Conservation (phyloP, 768 basidiomycete species). For the Mycena crocata region DNA sequence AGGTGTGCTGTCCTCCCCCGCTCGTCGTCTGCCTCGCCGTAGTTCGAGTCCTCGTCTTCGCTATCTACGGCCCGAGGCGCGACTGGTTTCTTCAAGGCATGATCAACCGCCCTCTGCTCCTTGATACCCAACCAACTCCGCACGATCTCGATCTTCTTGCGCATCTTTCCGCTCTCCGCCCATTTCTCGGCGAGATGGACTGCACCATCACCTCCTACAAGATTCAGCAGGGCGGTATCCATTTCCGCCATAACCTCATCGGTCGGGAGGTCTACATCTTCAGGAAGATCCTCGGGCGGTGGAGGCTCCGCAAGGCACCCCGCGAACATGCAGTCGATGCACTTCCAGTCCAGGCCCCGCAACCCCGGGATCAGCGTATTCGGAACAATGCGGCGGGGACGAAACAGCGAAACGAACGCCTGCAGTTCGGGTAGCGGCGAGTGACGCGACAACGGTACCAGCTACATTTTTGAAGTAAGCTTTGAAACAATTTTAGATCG, state of each 20-base stretch:
- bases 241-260: conserved; percentile 21
- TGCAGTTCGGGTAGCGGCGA: conserved; percentile 90
- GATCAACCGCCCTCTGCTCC: conserved; percentile 50
- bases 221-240: conserved; percentile 69
- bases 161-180: conserved; percentile 61
- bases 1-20: conserved; percentile 66
- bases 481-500: background rate
- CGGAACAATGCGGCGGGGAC: conserved; percentile 80
- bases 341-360: conserved; percentile 77
- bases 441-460: conserved; percentile 88
- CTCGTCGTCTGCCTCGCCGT: conserved; percentile 57
- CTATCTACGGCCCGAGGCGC: conserved; percentile 45
- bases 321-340: conserved; percentile 76
- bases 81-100: conserved; percentile 35
- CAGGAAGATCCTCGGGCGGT: conserved; percentile 5
- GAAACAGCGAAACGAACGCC: conserved; percentile 83
- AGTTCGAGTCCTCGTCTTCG: conserved; percentile 56
- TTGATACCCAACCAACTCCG: conserved; percentile 54
- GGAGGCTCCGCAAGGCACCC: conserved; percentile 56
- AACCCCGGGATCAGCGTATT: conserved; percentile 74
- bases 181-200: conserved; percentile 61
- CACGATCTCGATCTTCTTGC: conserved; percentile 58
- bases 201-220: conserved; percentile 66
- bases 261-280: conserved; percentile 7
- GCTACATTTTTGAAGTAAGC: conserved; percentile 51